Percentiles rank a stretch among this genome's conserved stretches.
phyloP scores from a whole-genome alignment of 2,329 filamentous ascomycete species.

The Seiridium cupressi region DNA sequence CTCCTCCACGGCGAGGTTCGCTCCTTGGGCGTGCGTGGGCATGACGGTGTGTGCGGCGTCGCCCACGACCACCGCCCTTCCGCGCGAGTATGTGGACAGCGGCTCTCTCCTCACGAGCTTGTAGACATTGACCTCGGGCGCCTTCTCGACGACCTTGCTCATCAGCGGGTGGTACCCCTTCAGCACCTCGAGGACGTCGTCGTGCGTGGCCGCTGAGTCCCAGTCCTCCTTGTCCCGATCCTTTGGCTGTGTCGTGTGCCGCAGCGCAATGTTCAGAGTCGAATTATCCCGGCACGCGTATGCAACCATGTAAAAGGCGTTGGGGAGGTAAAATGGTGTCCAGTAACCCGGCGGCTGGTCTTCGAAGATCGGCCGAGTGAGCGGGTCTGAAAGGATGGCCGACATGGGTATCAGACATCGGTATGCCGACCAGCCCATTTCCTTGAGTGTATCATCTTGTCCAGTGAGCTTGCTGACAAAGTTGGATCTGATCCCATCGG shows the following conservation, averaged over 20 bases:
- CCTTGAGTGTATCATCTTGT: not conserved
- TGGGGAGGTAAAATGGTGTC: constrained; percentile 7
- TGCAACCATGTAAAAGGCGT: constrained; percentile 11
- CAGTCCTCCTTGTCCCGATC: constrained; percentile 1
- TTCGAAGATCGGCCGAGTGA: constrained; percentile 3
- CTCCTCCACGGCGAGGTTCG: constrained; percentile 11
- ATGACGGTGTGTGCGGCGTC: constrained; percentile 12
- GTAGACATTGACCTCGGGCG: constrained; percentile 9
- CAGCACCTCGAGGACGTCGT: constrained; percentile 8
- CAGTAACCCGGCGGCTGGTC: constrained; percentile 7
- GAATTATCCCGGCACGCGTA: constrained; percentile 6
- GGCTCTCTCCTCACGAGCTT: constrained; percentile 11
- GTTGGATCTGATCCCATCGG: constrained; percentile 20
- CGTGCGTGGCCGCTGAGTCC: constrained; percentile 8
- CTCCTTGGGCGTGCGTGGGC: constrained; percentile 13
- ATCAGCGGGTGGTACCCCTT: constrained; percentile 9
- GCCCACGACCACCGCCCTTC: constrained; percentile 12
- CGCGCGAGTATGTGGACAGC: constrained; percentile 3
- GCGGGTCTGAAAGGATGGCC: constrained; percentile 2
- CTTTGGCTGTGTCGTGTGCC: constrained; percentile 8
- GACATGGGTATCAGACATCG: constrained; percentile 13
- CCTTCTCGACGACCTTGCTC: constrained; percentile 9
- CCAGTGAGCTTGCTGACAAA: constrained; percentile 9
- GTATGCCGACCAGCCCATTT: constrained; percentile 11
- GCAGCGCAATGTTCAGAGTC: constrained; percentile 9